Evolutionary conservation across 345 rosid genomes (phyloP).

Genomic region (Geranium rotundifolium): DNA sequence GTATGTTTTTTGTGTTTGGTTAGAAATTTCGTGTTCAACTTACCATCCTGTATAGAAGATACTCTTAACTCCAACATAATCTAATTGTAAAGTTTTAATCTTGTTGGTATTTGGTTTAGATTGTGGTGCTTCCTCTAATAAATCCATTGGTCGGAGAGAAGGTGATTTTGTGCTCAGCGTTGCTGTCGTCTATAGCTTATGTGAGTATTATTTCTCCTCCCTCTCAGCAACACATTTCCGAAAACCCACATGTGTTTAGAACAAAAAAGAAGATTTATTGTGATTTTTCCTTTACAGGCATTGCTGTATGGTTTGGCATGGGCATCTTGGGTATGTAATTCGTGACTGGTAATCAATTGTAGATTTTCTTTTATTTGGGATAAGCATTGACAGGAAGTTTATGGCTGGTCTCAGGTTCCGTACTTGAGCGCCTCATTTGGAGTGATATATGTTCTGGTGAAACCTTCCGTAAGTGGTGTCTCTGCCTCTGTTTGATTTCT

Average conservation of each 20-base stretch:
- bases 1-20: too few relatives aligned
- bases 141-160: constrained; percentile 42
- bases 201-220: constrained; percentile 19
- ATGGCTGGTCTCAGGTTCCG: constrained; percentile 27
- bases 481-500: neutral
- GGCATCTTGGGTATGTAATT: constrained; percentile 45
- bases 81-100: too few relatives aligned
- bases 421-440: constrained; percentile 45
- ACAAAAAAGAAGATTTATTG: neutral
- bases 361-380: neutral
- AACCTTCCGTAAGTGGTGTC: constrained; percentile 30
- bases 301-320: constrained; percentile 43
- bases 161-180: constrained; percentile 27
- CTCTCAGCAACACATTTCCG: neutral
- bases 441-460: constrained; percentile 34
- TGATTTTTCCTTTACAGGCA: constrained; percentile 21
- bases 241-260: neutral
- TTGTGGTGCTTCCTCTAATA: constrained; percentile 37
- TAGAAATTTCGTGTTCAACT: too few relatives aligned
- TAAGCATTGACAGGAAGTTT: neutral
- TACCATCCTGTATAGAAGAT: too few relatives aligned
- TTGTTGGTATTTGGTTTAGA: constrained; percentile 13
- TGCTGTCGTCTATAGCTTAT: constrained; percentile 42
- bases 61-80: too few relatives aligned
- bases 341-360: neutral